phyloP scores from a whole-genome alignment of 495 filamentous ascomycete species.

The Pseudomonodictys pantanalensis region DNA sequence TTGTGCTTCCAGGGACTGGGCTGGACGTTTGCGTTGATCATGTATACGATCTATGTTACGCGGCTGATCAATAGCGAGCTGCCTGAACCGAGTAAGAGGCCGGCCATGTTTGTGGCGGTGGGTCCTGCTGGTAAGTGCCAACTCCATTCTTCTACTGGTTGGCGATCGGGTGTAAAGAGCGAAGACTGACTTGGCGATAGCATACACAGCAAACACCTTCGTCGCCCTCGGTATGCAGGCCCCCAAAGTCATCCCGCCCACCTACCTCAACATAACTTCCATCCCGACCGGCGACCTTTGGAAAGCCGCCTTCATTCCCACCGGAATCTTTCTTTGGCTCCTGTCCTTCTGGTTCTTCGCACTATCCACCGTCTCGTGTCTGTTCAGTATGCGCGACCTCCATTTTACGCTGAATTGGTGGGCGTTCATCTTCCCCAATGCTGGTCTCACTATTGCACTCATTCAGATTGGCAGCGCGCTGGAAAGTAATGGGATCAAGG shows the following conservation, averaged over 20 bases:
- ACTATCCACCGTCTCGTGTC: constrained; percentile 55
- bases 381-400: constrained; percentile 51
- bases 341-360: constrained; percentile 40
- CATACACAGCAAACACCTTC: not conserved
- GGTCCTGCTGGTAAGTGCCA: constrained; percentile 30
- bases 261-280: not conserved
- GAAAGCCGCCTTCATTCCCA: not conserved
- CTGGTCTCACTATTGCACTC: constrained; percentile 48
- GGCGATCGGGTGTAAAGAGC: too few relatives aligned
- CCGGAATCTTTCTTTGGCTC: constrained; percentile 50
- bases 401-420: constrained; percentile 55
- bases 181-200: too few relatives aligned
- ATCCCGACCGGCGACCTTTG: not conserved
- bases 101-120: constrained; percentile 41
- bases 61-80: constrained; percentile 38
- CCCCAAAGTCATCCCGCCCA: not conserved
- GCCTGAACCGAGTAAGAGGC: constrained; percentile 30
- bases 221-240: not conserved
- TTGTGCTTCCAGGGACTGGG: constrained; percentile 54
- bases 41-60: constrained; percentile 45
- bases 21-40: constrained; percentile 49
- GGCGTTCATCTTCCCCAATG: constrained; percentile 57
- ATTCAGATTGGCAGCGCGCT: constrained; percentile 47
- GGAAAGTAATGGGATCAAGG: constrained; percentile 44
- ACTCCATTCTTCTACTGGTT: not conserved